Evolutionary conservation across 2,329 filamentous ascomycete genomes (phyloP).

Genomic region (Cladosporium sp.): DNA sequence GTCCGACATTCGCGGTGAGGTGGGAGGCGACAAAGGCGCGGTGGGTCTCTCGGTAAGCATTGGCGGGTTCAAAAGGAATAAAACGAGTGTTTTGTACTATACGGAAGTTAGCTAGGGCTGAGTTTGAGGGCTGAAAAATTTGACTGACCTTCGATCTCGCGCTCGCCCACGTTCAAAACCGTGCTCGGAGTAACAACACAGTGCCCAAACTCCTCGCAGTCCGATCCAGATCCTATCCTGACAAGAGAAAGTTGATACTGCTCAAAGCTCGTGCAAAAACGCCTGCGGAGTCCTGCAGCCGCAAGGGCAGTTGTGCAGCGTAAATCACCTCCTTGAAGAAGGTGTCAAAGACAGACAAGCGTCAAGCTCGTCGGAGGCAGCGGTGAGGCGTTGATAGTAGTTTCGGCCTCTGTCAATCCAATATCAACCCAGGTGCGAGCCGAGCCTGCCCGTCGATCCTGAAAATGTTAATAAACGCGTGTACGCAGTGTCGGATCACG

Average conservation of each 20-base stretch:
- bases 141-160: slow-evolving; percentile 11
- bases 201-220: slow-evolving; percentile 5
- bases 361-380: slow-evolving; percentile 5
- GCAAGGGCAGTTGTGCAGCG: slow-evolving; percentile 6
- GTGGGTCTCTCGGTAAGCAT: slow-evolving; percentile 46
- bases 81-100: slow-evolving; percentile 15
- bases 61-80: slow-evolving; percentile 21
- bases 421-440: slow-evolving; percentile 1
- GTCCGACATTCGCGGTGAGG: slow-evolving; percentile 53
- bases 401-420: slow-evolving; percentile 5
- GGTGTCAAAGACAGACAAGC: neutral
- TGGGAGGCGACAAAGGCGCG: slow-evolving; percentile 51
- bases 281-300: slow-evolving; percentile 18
- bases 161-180: neutral
- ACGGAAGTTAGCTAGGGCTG: slow-evolving; percentile 9
- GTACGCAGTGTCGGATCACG: slow-evolving; percentile 18
- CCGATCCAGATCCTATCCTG: neutral
- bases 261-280: neutral
- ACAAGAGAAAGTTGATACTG: neutral
- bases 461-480: slow-evolving; percentile 21
- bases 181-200: neutral
- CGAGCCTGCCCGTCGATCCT: slow-evolving; percentile 22
- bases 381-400: slow-evolving; percentile 7
- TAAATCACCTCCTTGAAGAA: neutral
- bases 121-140: neutral